phyloP scores from a whole-genome alignment of 2,329 filamentous ascomycete genomes.

The Trichoderma harzianum region DNA sequence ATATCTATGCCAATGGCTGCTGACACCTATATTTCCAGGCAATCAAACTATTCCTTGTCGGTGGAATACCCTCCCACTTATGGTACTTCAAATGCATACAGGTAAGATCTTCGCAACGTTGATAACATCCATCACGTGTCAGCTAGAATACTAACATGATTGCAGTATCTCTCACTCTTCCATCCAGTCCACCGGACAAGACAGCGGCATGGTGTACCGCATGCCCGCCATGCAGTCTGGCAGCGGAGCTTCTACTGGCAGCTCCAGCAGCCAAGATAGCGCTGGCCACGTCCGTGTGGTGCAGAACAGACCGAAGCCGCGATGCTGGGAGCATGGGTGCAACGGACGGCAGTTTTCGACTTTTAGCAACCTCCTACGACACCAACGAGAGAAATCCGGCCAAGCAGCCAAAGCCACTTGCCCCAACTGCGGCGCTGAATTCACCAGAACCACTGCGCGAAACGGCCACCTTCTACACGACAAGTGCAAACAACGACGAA shows the following conservation, averaged over 20 bases:
- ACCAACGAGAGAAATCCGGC: constrained; percentile 92
- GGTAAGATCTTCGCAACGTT: constrained; percentile 30
- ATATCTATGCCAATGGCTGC: not conserved
- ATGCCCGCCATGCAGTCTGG: constrained; percentile 38
- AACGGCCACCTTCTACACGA: constrained; percentile 85
- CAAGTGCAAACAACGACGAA: constrained; percentile 74
- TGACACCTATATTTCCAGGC: constrained; percentile 30
- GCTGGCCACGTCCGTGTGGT: constrained; percentile 62
- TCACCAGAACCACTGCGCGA: constrained; percentile 81
- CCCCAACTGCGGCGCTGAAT: constrained; percentile 87
- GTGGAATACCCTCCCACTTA: constrained; percentile 43
- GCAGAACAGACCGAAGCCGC: constrained; percentile 81
- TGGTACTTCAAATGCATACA: constrained; percentile 35
- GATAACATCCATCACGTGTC: not conserved
- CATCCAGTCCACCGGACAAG: constrained; percentile 35
- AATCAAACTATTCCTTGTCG: constrained; percentile 40
- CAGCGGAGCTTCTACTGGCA: constrained; percentile 18
- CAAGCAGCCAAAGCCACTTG: constrained; percentile 86
- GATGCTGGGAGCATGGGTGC: constrained; percentile 96
- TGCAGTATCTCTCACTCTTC: constrained; percentile 39
- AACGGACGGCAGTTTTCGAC: constrained; percentile 94
- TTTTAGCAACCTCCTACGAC: constrained; percentile 88
- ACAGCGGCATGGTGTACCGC: constrained; percentile 43
- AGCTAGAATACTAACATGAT: not conserved
- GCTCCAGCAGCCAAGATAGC: constrained; percentile 35